These are phyloP conservation scores for Guadua angustifolia DNA, from an alignment of 176 grass and related monocot genomes.

Conservation along the genomic window DNA sequence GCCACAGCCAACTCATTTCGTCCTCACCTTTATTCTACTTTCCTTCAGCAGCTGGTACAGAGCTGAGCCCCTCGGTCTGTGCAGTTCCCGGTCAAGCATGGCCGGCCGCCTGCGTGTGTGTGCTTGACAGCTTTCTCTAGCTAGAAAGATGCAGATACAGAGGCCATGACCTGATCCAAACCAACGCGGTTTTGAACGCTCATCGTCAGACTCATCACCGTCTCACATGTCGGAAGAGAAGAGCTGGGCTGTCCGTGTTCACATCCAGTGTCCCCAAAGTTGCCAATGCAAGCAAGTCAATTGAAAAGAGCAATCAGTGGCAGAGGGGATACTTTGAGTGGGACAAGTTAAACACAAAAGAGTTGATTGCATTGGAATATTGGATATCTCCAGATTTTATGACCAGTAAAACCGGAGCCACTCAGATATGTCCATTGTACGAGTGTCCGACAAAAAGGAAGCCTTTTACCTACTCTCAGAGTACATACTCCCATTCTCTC, in stretches of 20 bases:
- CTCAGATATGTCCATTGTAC: not conserved
- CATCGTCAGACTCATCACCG: not conserved
- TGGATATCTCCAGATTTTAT: not conserved
- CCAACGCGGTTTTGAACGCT: conserved; percentile 7
- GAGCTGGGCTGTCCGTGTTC: not conserved
- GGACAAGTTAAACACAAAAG: not conserved
- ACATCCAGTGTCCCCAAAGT: not conserved
- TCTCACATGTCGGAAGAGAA: too few relatives aligned
- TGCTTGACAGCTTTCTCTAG: conserved; percentile 31
- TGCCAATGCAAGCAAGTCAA: not conserved
- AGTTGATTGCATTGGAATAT: not conserved
- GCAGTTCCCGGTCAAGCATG: not conserved
- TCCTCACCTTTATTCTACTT: not conserved
- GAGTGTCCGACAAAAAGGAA: too few relatives aligned
- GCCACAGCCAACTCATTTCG: not conserved
- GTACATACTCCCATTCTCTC: too few relatives aligned
- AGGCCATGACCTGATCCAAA: not conserved
- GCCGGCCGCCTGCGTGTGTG: not conserved
- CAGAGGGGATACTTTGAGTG: not conserved
- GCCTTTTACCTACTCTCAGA: too few relatives aligned
- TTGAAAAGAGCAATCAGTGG: not conserved
- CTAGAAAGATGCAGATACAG: not conserved
- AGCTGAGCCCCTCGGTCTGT: not conserved
- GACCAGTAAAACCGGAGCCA: not conserved
- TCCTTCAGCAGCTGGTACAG: not conserved